Conservation (phyloP, 1,284 basidiomycete species). For the Malassezia slooffiae region DNA sequence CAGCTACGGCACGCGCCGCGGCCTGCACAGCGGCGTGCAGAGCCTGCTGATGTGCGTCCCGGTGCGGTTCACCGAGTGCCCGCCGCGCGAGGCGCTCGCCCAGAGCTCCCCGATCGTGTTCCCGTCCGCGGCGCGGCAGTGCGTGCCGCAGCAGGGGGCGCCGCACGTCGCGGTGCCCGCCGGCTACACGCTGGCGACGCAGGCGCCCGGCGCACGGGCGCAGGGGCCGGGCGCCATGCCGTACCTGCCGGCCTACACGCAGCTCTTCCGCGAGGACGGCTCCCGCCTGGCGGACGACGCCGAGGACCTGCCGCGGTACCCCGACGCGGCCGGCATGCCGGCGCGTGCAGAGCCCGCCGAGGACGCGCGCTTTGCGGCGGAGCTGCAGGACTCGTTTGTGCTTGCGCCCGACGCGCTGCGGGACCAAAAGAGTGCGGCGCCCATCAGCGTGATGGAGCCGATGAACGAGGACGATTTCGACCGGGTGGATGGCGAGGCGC, state of each 20-base stretch:
- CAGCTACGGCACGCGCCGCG: slow-evolving; percentile 27
- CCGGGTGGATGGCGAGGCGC: background rate
- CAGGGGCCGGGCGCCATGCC: slow-evolving; percentile 2
- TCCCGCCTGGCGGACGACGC: slow-evolving; percentile 42
- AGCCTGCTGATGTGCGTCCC: slow-evolving; percentile 44
- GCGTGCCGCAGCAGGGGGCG: slow-evolving; percentile 4
- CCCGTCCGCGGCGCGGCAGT: slow-evolving; percentile 1
- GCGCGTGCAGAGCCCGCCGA: background rate
- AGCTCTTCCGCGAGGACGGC: slow-evolving; percentile 45
- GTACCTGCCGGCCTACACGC: slow-evolving; percentile 41
- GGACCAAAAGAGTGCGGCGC: slow-evolving; percentile 9
- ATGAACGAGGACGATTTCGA: slow-evolving; percentile 8
- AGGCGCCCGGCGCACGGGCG: background rate
- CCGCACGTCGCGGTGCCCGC: slow-evolving; percentile 2
- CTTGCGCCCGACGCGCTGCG: slow-evolving; percentile 3
- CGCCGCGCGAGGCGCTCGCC: slow-evolving; percentile 38
- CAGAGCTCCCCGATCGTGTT: slow-evolving; percentile 19
- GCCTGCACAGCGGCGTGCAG: slow-evolving; percentile 28
- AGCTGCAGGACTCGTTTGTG: background rate
- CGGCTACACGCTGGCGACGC: slow-evolving; percentile 8
- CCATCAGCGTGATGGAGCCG: slow-evolving; percentile 7
- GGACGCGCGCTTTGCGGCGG: slow-evolving; percentile 1
- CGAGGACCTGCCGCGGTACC: slow-evolving; percentile 43
- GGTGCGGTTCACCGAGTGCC: slow-evolving; percentile 43
- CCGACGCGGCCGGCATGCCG: slow-evolving; percentile 4